Evolutionary conservation across 176 grass and related monocot species (phyloP).

Genomic region (Urochloa ruziziensis): DNA sequence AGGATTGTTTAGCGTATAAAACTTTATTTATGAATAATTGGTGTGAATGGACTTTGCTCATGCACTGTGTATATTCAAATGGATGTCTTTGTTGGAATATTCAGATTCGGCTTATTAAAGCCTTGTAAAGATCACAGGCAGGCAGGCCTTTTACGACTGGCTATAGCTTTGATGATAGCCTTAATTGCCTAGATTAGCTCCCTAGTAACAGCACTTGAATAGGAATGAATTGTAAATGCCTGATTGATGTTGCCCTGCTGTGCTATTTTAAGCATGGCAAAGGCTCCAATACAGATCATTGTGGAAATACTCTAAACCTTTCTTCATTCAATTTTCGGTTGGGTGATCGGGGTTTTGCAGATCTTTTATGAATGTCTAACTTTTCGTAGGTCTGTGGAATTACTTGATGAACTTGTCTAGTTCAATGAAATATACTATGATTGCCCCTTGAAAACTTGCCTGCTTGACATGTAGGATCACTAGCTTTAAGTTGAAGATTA

Average conservation of each 20-base stretch:
- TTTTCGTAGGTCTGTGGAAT: not conserved
- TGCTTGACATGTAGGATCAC: not conserved
- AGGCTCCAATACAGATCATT: not conserved
- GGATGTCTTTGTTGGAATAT: not conserved
- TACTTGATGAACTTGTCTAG: constrained; percentile 11
- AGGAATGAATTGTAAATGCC: not conserved
- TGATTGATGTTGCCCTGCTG: not conserved
- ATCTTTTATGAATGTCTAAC: not conserved
- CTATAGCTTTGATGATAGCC: not conserved
- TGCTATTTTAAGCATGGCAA: not conserved
- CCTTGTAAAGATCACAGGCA: not conserved
- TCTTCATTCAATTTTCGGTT: too few relatives aligned
- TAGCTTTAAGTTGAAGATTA: not conserved
- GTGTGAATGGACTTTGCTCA: not conserved
- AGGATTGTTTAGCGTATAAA: not conserved
- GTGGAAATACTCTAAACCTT: not conserved
- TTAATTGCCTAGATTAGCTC: not conserved
- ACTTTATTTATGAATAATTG: not conserved
- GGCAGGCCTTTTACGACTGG: not conserved
- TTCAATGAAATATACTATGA: not conserved
- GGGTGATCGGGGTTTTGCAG: not conserved
- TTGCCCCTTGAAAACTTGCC: not conserved
- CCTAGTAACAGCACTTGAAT: not conserved
- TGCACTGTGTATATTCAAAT: not conserved
- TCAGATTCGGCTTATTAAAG: not conserved